A percentile compares a stretch with the other conserved stretches of the same genome.
These are phyloP conservation scores for Lepraria neglecta DNA, from an alignment of 495 filamentous ascomycete species.

Conservation along the genomic window DNA sequence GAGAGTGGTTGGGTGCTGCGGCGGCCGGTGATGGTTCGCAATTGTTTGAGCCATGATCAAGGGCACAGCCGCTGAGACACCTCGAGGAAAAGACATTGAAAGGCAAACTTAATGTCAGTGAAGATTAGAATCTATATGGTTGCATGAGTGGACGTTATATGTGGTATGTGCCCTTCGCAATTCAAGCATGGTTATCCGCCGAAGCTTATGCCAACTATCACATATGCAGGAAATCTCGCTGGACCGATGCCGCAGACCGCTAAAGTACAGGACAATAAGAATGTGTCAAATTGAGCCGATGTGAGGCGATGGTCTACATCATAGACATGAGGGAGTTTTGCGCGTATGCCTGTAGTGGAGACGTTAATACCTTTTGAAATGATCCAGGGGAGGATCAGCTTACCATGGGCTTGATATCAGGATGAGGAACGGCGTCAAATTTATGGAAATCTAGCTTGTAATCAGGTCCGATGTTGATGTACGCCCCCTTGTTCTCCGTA, in stretches of 20 bases:
- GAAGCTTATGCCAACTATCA: slow-evolving; percentile 1
- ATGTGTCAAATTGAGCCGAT: slow-evolving; percentile 1
- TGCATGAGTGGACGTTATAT: too few species aligned
- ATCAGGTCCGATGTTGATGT: slow-evolving; percentile 92
- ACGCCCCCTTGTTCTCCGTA: slow-evolving; percentile 96
- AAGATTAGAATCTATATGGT: too few species aligned
- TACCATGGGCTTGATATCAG: slow-evolving; percentile 91
- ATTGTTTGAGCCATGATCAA: slow-evolving; percentile 8
- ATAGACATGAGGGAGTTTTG: slow-evolving; percentile 70
- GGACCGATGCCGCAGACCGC: slow-evolving; percentile 13
- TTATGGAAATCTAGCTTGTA: slow-evolving; percentile 85
- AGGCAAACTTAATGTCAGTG: too few species aligned
- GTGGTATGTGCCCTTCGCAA: not conserved
- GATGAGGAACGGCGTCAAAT: slow-evolving; percentile 95
- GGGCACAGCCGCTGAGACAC: not conserved
- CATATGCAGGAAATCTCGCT: slow-evolving; percentile 11
- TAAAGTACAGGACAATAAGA: slow-evolving; percentile 8
- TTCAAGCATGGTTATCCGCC: not conserved
- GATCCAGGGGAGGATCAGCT: slow-evolving; percentile 26
- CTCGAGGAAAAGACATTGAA: not conserved
- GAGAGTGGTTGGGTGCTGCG: slow-evolving; percentile 48
- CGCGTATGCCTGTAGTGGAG: slow-evolving; percentile 59
- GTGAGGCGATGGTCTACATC: slow-evolving; percentile 36
- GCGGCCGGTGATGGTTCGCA: slow-evolving; percentile 37
- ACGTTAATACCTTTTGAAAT: slow-evolving; percentile 29